Conservation (phyloP, 345 rosid genomes). For the Acer saccharum region DNA sequence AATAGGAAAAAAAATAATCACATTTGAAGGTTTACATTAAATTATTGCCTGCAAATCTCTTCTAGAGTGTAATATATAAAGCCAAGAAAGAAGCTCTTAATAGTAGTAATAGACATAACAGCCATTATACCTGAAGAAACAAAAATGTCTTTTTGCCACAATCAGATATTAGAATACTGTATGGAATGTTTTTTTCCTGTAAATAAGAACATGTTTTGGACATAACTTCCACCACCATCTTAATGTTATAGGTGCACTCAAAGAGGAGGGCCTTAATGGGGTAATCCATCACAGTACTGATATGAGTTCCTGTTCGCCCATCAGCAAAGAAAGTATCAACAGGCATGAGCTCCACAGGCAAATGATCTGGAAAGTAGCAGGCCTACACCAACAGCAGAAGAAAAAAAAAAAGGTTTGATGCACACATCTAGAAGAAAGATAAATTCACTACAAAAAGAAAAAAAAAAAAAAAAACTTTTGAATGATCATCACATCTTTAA, state of each 20-base stretch:
- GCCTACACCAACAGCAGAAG: conserved; percentile 27
- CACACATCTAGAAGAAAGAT: not conserved
- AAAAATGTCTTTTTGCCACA: conserved; percentile 32
- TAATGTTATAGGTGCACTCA: conserved; percentile 21
- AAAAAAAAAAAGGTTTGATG: conserved; percentile 4
- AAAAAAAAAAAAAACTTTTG: not conserved
- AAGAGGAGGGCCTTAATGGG: conserved; percentile 40
- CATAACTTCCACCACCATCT: conserved; percentile 28
- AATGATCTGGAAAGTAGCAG: conserved; percentile 36
- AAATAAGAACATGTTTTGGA: conserved; percentile 30
- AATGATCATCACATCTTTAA: too few relatives aligned
- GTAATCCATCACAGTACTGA: conserved; percentile 30
- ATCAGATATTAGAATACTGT: conserved; percentile 38
- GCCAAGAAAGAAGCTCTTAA: not conserved
- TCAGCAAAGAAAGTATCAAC: conserved; percentile 26
- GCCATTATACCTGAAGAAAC: conserved; percentile 40
- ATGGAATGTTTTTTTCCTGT: conserved; percentile 24
- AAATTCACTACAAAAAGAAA: not conserved
- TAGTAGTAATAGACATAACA: not conserved
- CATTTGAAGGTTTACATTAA: not conserved
- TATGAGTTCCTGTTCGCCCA: conserved; percentile 18
- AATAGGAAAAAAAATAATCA: not conserved
- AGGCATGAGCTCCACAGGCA: conserved; percentile 39
- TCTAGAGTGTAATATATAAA: not conserved
- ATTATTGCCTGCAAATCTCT: not conserved